Percentiles rank a stretch among this genome's conserved stretches.
phyloP scores from a whole-genome alignment of 208 protist genomes.

The Trypanosoma mega region DNA sequence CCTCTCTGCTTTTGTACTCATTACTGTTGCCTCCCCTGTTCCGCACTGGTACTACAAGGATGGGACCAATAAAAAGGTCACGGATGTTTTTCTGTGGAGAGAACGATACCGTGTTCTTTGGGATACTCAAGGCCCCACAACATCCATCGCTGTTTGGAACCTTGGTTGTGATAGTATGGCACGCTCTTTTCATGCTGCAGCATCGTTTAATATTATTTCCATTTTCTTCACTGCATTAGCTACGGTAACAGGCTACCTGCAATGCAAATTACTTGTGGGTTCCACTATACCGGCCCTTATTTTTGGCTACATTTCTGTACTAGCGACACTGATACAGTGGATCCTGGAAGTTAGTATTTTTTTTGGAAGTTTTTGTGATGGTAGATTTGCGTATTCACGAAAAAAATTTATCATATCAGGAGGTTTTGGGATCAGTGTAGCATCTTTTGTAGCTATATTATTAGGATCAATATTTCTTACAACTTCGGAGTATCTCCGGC shows the following conservation, averaged over 20 bases:
- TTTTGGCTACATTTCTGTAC: constrained; percentile 39
- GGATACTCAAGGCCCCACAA: constrained; percentile 25
- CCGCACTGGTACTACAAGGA: constrained; percentile 82
- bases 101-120: constrained; percentile 48
- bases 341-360: constrained; percentile 61
- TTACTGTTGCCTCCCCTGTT: constrained; percentile 50
- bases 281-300: constrained; percentile 40
- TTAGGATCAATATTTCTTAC: constrained; percentile 36
- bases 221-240: constrained; percentile 39
- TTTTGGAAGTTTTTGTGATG: constrained; percentile 62
- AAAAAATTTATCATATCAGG: constrained; percentile 55
- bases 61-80: constrained; percentile 32
- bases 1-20: constrained; percentile 56
- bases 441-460: constrained; percentile 46
- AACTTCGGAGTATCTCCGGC: constrained; percentile 38
- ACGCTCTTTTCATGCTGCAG: constrained; percentile 44
- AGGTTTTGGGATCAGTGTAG: constrained; percentile 56
- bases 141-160: constrained; percentile 27
- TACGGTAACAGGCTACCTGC: constrained; percentile 35
- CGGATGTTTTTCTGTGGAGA: constrained; percentile 65
- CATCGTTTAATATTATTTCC: constrained; percentile 54
- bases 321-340: constrained; percentile 46
- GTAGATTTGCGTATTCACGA: constrained; percentile 41
- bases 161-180: constrained; percentile 35
- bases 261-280: constrained; percentile 52